Evolutionary conservation across 345 rosid species (phyloP), one percentile per base, ranked within the genome.

Genomic region (Aethionema arabicum): DNA sequence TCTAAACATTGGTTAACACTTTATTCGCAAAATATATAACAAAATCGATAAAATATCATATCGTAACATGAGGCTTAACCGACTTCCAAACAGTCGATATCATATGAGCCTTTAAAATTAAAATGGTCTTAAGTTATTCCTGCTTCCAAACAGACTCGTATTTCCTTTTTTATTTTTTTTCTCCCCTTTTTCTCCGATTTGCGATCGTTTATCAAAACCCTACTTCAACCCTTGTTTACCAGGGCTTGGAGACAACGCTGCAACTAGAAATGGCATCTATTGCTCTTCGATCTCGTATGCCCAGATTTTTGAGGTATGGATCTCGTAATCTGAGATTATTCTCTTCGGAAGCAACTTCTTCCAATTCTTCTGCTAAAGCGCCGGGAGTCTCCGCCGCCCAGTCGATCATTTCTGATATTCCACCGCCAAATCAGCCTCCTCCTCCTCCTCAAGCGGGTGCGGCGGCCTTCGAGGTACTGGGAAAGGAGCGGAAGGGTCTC

Each of bases 221-320:
- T 72, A 65, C 57, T 59, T 72, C 66, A 64, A 64, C 55, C 75
- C 65, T 64, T 52, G 72, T 47, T 54, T 46, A 30, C 15, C 32
- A 61, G 44, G 37, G 39, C 41, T 47, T 47, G 38, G 13, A 49
- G 61, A 59, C 29, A 43, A 51, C 70, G 61, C 70, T 70, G 56
- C 52, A 52, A 51, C 12, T 53, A 44, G 31, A 16, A 74, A 88
- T 86, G 98, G 78, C 78, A 52, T 77, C 84, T 11, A 47, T 65
- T 10, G 58, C 76, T 50, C 67, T 74, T 43, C 87, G 91, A 68
- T 81, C 85, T 48, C 87, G 90, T 15, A 5, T 56, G 43, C 69
- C 83, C 5, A 52, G 40, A 11, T 32, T 71, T 6, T 8, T 57
- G 21, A 66, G 56, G 74, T 39, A n/a, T 16, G 35, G 67, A 59